Evolutionary conservation across 2,329 filamentous ascomycete species (phyloP).

Genomic region (Blastomyces silverae): DNA sequence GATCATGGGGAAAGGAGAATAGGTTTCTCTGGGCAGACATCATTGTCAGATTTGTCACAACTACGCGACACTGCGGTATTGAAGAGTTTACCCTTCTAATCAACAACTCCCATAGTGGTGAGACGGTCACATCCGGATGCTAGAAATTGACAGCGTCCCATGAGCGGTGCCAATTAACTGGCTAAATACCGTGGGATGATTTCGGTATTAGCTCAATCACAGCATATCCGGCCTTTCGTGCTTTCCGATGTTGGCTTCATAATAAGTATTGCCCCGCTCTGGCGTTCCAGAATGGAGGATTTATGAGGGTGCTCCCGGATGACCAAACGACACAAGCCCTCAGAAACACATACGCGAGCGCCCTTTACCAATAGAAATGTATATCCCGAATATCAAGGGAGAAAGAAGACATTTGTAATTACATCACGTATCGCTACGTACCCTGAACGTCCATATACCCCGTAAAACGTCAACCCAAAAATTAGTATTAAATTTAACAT

Average conservation of each 20-base stretch:
- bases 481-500: background rate
- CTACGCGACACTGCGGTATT: background rate
- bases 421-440: background rate
- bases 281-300: background rate
- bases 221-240: background rate
- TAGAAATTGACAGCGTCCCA: background rate
- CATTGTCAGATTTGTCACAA: background rate
- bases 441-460: background rate
- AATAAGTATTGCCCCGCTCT: background rate
- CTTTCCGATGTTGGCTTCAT: background rate
- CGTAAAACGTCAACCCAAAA: background rate
- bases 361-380: background rate
- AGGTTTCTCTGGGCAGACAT: conserved; percentile 14
- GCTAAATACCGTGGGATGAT: background rate
- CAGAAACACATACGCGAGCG: background rate
- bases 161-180: background rate
- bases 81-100: background rate
- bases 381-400: background rate
- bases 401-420: background rate
- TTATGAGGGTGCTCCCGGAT: background rate
- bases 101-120: background rate
- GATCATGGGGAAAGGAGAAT: conserved; percentile 29
- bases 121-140: background rate
- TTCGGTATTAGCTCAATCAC: background rate
- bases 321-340: background rate